Evolutionary conservation across 1,284 basidiomycete species (phyloP), one percentile per base, ranked within the genome.

Genomic region (Leccinum brunneo-olivaceum): DNA sequence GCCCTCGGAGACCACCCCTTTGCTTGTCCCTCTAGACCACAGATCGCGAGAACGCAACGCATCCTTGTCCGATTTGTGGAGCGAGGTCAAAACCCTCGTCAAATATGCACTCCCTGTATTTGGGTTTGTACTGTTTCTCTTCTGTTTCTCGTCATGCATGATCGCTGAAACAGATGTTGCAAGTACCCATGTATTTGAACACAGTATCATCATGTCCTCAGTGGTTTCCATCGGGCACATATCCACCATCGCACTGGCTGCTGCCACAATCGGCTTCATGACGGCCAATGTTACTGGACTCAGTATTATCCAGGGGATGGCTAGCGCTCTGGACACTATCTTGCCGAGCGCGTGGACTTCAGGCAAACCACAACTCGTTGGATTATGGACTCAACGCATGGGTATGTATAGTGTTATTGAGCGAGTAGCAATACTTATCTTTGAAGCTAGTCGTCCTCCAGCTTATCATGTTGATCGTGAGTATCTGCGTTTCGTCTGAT

Each of bases 311-410:
- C 85, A 89, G 55, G 92, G 92, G 10, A 81, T 95, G 54, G 72
- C 82, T 12, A 86, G 82, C 45, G 84, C 90, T 0, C 74, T 97
- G 21, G 93, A 97, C 57, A 92, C 93, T 0, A 75, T 96, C 56
- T 74, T 97, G 0, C 93, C 93, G 0, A 78, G 86, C 18, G 90
- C 93, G 2, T 97, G 91, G 87, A 93, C 92, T 0, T 90, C 88
- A 9, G 64, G 78, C 2, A 77, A 87, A 32, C 92, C 91, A 0
- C 71, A 83, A 9, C 72, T 90, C 1, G 91, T 97, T 20, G 92
- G 92, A 4, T 71, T 96, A 1, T 95, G 92, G 92, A 71, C 86
- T 8, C 90, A 94, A 62, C 73, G 93, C 50, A 93, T 92, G 87
- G 67, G 81, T 84, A 48, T 44, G 79, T 66, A 6, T 12, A 16